phyloP scores from a whole-genome alignment of 2,329 filamentous ascomycete genomes.

The Trichoderma afroharzianum region DNA sequence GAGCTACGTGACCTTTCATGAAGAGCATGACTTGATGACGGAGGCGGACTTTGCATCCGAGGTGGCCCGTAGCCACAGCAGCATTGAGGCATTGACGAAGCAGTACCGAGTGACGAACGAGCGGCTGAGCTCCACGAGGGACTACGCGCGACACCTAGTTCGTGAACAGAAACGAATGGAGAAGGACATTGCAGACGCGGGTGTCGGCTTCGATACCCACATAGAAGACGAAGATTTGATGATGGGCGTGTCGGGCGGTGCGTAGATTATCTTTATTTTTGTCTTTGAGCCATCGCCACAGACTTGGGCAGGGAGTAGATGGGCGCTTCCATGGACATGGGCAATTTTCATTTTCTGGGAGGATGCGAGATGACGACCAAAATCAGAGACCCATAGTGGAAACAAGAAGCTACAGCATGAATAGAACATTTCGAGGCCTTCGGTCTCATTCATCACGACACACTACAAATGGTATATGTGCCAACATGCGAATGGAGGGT shows the following conservation, averaged over 20 bases:
- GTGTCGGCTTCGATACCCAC: slow-evolving; percentile 42
- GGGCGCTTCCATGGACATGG: background rate
- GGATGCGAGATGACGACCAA: background rate
- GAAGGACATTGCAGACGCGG: slow-evolving; percentile 38
- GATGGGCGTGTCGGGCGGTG: slow-evolving; percentile 40
- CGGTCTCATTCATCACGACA: background rate
- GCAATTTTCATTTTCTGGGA: background rate
- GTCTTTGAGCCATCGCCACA: too few species aligned
- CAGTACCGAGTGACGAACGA: slow-evolving; percentile 52
- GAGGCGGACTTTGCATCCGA: slow-evolving; percentile 50
- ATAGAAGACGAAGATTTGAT: slow-evolving; percentile 61
- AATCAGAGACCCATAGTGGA: background rate
- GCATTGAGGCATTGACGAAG: slow-evolving; percentile 43
- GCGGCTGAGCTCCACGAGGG: slow-evolving; percentile 52
- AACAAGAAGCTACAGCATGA: background rate
- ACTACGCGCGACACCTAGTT: slow-evolving; percentile 49
- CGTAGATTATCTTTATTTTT: slow-evolving; percentile 7
- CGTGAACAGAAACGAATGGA: slow-evolving; percentile 46
- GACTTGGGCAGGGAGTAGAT: background rate
- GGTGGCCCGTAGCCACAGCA: slow-evolving; percentile 39
- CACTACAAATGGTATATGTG: background rate
- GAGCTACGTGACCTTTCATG: slow-evolving; percentile 50
- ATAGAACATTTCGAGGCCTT: background rate
- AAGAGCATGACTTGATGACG: slow-evolving; percentile 40
- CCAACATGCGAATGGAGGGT: background rate